Base-by-base conservation (phyloP, 2,329 filamentous ascomycete genomes). In the Paraphaeosphaeria sporulosa region DNA sequence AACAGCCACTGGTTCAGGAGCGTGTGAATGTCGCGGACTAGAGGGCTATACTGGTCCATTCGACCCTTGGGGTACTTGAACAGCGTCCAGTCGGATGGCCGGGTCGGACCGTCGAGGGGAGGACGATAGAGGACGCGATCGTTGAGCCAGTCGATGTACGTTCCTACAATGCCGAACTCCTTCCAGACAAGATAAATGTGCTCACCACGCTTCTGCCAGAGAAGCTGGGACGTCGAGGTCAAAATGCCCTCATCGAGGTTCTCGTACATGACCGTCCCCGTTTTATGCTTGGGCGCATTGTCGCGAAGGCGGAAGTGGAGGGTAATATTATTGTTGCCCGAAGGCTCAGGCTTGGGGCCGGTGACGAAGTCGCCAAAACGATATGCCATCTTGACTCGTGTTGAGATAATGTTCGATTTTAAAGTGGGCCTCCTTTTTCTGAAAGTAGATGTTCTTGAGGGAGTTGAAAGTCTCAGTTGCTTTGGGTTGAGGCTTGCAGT, bases 1-100 rank as follows among this genome's bases (percentile, higher is more conserved):
- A 57, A 51, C 3, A 57, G 17, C 47, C 47, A 57, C 36, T 52
- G 3, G 19, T 34, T 51, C 2, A 57, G 13, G 2, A 57, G 47
- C 13, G n/a, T 17, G 13, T 43, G 15, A 1, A 49, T 47, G 12
- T 57, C 54, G 9, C 34, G 32, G 2, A 38, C 44, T 3, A 43
- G 23, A 15, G 23, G 50, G 4, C 15, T 38, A 32, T 32, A 53
- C 43, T 49, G 21, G n/a, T 17, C 17, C 34, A 51, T 21, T 1
- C 10, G 12, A 6, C 27, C 19, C 5, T 2, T 12, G 13, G 32
- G 54, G 2, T 17, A 50, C 34, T 57, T 30, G 7, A 53, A 25
- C 0, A 44, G 15, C n/a, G 13, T 49, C 8, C 42, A 15, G 1
- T 23, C 34, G 21, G 17, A 3, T 34, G 21, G 27, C n/a, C 17